Percentiles rank a stretch among this genome's conserved stretches.
Evolutionary conservation across 176 grass and related monocot genomes (phyloP).

Genomic region (Oryza coarctata): DNA sequence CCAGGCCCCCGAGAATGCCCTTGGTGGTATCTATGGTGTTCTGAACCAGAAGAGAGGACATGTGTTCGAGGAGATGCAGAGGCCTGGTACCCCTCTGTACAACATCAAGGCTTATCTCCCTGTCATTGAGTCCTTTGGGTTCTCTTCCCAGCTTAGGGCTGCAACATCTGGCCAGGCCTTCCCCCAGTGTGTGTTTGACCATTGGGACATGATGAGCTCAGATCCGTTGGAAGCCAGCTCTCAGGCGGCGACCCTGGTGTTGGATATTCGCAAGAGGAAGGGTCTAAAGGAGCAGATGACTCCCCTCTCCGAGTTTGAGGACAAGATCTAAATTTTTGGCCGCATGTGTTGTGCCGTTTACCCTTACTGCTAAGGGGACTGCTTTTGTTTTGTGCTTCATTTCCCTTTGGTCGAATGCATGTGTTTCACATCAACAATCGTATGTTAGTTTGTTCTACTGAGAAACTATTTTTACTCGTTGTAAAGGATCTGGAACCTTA

Average conservation of each 20-base stretch:
- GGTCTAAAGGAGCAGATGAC: conserved; percentile 83
- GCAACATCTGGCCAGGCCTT: conserved; percentile 73
- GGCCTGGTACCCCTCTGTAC: conserved; percentile 64
- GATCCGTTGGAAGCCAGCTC: conserved; percentile 53
- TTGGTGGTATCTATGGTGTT: conserved; percentile 71
- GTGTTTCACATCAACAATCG: not conserved
- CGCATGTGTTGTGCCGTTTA: not conserved
- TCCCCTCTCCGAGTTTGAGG: conserved; percentile 66
- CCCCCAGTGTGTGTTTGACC: conserved; percentile 67
- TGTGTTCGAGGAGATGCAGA: conserved; percentile 70
- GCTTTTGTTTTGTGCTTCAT: not conserved
- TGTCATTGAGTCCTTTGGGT: conserved; percentile 57
- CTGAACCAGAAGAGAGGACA: conserved; percentile 78
- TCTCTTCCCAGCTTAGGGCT: conserved; percentile 44
- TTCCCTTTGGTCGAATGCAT: not conserved
- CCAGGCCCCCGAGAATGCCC: conserved; percentile 73
- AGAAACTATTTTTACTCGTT: conserved; percentile 9
- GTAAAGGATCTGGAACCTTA: conserved; percentile 14
- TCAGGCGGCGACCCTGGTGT: conserved; percentile 43
- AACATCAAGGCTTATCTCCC: conserved; percentile 90
- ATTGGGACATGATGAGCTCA: conserved; percentile 67
- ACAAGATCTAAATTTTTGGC: conserved; percentile 51
- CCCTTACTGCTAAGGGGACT: not conserved
- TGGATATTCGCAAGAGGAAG: conserved; percentile 61
- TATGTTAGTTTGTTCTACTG: not conserved